phyloP scores from a whole-genome alignment of 1,284 basidiomycete genomes.

The Mycosarcoma maydis region DNA sequence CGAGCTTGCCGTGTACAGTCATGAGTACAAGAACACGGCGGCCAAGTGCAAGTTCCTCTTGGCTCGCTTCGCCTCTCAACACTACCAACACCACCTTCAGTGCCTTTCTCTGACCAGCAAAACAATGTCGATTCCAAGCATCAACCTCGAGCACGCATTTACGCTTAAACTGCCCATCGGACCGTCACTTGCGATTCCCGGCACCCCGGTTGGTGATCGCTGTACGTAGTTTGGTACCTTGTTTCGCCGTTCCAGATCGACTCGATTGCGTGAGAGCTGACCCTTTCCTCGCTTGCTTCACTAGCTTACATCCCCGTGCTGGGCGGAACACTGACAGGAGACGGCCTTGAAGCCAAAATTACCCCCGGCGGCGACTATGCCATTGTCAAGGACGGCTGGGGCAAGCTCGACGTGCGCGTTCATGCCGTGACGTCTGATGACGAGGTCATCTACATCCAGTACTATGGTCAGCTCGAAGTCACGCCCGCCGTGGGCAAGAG shows the following conservation, averaged over 20 bases:
- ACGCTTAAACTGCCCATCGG: slow-evolving; percentile 27
- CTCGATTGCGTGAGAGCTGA: background rate
- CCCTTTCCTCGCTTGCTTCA: background rate
- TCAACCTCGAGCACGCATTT: slow-evolving; percentile 39
- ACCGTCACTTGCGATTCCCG: slow-evolving; percentile 2
- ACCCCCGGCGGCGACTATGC: slow-evolving; percentile 37
- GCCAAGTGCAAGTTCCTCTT: too few species aligned
- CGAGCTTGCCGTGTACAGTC: too few species aligned
- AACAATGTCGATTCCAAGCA: slow-evolving; percentile 26
- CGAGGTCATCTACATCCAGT: slow-evolving; percentile 40
- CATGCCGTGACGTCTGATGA: slow-evolving; percentile 28
- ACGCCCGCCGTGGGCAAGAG: slow-evolving; percentile 30
- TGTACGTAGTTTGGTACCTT: too few species aligned
- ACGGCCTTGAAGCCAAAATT: slow-evolving; percentile 31
- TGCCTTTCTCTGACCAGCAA: background rate
- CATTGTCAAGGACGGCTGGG: slow-evolving; percentile 39
- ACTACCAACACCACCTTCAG: background rate
- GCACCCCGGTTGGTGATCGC: slow-evolving; percentile 34
- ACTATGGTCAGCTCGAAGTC: slow-evolving; percentile 36
- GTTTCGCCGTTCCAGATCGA: too few species aligned
- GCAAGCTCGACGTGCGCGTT: slow-evolving; percentile 40
- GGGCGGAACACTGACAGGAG: slow-evolving; percentile 23
- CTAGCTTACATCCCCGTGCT: slow-evolving; percentile 27
- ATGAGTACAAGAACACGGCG: too few species aligned
- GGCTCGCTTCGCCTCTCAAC: background rate